Percentiles rank a stretch among this genome's conserved stretches.
Evolutionary conservation across 257 asterid species (phyloP).

Genomic region (Rubia yunnanensis): DNA sequence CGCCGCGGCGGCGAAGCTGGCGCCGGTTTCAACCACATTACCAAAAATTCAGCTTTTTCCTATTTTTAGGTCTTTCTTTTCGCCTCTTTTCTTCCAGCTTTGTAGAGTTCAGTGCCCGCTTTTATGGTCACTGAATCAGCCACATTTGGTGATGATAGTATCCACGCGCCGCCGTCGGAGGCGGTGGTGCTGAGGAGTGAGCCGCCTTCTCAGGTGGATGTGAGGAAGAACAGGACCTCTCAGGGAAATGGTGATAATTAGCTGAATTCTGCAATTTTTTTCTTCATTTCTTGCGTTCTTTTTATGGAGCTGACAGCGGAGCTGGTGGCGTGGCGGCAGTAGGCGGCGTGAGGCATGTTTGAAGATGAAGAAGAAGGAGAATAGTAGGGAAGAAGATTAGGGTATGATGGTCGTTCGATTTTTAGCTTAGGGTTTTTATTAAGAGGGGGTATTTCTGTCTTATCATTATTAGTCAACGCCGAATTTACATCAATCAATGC

Average conservation of each 20-base stretch:
- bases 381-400: too few species aligned
- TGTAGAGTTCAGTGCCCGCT: conserved; percentile 28
- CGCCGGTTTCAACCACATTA: conserved; percentile 11
- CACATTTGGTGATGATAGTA: neutral
- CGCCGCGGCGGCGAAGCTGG: too few species aligned
- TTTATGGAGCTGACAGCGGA: too few species aligned
- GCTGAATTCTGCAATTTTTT: neutral
- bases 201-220: conserved; percentile 20
- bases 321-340: too few species aligned
- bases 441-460: too few species aligned
- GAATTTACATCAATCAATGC: too few species aligned
- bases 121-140: conserved; percentile 15
- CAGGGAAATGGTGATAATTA: conserved; percentile 18
- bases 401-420: too few species aligned
- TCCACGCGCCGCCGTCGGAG: neutral
- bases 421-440: too few species aligned
- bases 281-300: too few species aligned
- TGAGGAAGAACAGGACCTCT: conserved; percentile 15
- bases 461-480: too few species aligned
- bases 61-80: conserved; percentile 48
- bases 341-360: too few species aligned
- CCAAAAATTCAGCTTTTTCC: conserved; percentile 35
- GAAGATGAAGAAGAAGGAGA: too few species aligned
- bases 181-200: conserved; percentile 9
- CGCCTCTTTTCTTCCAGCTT: conserved; percentile 44